A percentile compares a stretch with the other conserved stretches of the same genome.
These are phyloP conservation scores for Fusarium nanum DNA, from an alignment of 2,329 filamentous ascomycete genomes.

Conservation along the genomic window DNA sequence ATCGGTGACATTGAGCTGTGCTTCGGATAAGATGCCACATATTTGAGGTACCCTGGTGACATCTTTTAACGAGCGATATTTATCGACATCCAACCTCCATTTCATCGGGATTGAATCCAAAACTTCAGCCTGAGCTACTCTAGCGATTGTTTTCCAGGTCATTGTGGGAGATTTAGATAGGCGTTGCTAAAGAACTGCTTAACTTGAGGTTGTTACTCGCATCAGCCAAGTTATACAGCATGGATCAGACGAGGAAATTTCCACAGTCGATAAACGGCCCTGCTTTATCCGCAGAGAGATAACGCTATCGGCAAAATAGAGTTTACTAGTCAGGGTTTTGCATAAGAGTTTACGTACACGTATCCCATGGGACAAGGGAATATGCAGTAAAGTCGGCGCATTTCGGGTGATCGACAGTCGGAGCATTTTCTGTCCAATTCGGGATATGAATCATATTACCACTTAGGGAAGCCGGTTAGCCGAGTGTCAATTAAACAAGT, in stretches of 20 bases:
- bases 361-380: background rate
- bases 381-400: background rate
- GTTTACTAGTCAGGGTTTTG: background rate
- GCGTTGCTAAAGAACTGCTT: background rate
- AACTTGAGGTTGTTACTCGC: background rate
- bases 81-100: background rate
- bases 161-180: background rate
- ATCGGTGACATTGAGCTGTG: slow-evolving; percentile 14
- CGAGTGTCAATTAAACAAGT: background rate
- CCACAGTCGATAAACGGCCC: background rate
- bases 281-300: background rate
- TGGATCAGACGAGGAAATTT: background rate
- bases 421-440: background rate
- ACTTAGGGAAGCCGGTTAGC: background rate
- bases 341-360: background rate
- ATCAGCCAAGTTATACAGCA: background rate
- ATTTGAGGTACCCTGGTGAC: slow-evolving; percentile 10
- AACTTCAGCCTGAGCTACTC: slow-evolving; percentile 5
- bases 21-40: slow-evolving; percentile 1
- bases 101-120: background rate
- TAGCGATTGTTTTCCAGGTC: slow-evolving; percentile 9
- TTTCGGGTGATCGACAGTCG: background rate
- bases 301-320: background rate
- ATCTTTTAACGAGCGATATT: background rate
- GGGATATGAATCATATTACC: background rate